Conservation (phyloP, 192 early-diverging fungal genomes). For the Radiomyces spectabilis region DNA sequence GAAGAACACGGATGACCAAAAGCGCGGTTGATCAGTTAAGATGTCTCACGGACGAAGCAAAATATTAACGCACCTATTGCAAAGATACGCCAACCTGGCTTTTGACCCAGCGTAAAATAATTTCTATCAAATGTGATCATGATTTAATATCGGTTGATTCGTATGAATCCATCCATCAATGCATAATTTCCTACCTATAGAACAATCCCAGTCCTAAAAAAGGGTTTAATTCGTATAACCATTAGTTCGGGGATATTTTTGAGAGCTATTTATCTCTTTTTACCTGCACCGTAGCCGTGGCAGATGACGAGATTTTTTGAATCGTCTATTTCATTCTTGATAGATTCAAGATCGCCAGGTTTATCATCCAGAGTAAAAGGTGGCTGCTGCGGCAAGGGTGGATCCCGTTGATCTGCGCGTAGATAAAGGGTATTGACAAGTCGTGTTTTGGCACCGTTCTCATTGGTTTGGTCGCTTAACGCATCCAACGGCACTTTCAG, state of each 20-base stretch:
- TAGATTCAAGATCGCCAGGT: background rate
- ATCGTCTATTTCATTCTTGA: background rate
- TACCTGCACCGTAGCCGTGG: slow-evolving; percentile 77
- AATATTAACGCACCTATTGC: slow-evolving; percentile 32
- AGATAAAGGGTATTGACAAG: slow-evolving; percentile 56
- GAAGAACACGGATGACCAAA: slow-evolving; percentile 7
- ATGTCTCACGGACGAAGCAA: too few relatives aligned
- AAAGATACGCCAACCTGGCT: slow-evolving; percentile 52
- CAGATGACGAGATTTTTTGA: slow-evolving; percentile 53
- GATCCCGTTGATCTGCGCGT: slow-evolving; percentile 34
- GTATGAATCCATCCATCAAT: background rate
- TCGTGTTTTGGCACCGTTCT: slow-evolving; percentile 38
- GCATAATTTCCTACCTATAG: slow-evolving; percentile 29
- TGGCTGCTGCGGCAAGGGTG: slow-evolving; percentile 10
- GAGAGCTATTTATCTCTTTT: background rate
- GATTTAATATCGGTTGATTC: background rate
- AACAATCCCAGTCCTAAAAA: slow-evolving; percentile 59
- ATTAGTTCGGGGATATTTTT: too few relatives aligned
- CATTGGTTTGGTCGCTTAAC: too few relatives aligned
- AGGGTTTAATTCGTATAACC: too few relatives aligned
- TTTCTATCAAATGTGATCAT: slow-evolving; percentile 15
- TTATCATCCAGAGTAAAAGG: slow-evolving; percentile 28
- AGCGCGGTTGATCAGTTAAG: background rate
- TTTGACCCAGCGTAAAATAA: slow-evolving; percentile 38
- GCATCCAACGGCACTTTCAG: background rate